Evolutionary conservation across 108 stramenopile genomes (phyloP).

Genomic region (Chaetoceros tenuissimus): DNA sequence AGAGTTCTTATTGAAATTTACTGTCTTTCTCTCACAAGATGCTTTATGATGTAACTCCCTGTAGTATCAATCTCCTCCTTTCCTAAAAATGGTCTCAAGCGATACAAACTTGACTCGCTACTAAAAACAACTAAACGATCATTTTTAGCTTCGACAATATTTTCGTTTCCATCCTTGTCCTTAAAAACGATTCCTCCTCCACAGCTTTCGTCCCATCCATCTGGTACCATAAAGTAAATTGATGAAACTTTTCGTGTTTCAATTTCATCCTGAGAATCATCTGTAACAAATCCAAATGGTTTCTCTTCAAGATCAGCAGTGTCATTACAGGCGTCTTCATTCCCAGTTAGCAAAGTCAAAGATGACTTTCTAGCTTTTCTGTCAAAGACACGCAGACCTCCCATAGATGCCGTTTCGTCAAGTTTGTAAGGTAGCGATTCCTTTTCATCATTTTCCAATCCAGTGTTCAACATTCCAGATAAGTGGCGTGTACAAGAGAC

Average conservation of each 20-base stretch:
- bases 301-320: neutral
- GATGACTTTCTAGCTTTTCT: constrained; percentile 28
- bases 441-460: neutral
- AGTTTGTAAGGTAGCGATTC: neutral
- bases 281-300: constrained; percentile 4
- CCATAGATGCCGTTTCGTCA: constrained; percentile 23
- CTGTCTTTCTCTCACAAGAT: neutral
- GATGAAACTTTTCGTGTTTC: constrained; percentile 25
- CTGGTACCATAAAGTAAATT: constrained; percentile 20
- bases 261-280: neutral
- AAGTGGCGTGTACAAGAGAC: constrained; percentile 25
- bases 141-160: constrained; percentile 7
- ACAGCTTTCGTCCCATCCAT: constrained; percentile 17
- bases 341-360: constrained; percentile 18
- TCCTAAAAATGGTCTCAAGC: neutral
- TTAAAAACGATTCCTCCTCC: constrained; percentile 21
- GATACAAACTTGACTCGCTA: neutral
- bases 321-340: neutral
- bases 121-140: constrained; percentile 28
- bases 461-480: constrained; percentile 9
- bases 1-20: no score
- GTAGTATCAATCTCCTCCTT: neutral
- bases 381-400: constrained; percentile 27
- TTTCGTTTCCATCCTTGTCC: neutral
- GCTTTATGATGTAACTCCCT: neutral